phyloP scores from a whole-genome alignment of 2,329 filamentous ascomycete species.

The Cladosporium sp. region DNA sequence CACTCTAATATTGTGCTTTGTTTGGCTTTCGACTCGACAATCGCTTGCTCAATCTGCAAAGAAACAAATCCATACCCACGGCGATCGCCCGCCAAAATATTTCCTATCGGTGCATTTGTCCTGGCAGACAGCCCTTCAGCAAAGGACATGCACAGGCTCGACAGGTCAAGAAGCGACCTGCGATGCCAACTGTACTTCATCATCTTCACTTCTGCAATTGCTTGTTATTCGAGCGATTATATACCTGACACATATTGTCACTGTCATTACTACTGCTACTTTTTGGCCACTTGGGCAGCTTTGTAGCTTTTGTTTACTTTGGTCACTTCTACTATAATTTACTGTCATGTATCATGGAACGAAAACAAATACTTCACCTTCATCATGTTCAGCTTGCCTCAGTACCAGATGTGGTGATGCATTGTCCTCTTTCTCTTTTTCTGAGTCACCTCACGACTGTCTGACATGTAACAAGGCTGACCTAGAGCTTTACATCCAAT shows the following conservation, averaged over 20 bases:
- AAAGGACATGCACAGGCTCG: background rate
- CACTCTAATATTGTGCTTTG: background rate
- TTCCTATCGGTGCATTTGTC: background rate
- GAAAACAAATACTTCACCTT: background rate
- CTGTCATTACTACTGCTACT: background rate
- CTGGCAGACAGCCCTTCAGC: slow-evolving; percentile 4
- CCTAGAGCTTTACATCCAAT: too few relatives aligned
- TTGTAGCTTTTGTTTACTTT: background rate
- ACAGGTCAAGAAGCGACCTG: background rate
- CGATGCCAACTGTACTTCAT: background rate
- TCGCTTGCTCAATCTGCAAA: background rate
- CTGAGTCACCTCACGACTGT: too few relatives aligned
- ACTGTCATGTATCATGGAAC: slow-evolving; percentile 1
- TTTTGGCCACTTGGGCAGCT: background rate
- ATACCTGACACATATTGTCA: background rate
- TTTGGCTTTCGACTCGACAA: background rate
- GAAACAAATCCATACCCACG: background rate
- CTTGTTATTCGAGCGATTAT: background rate
- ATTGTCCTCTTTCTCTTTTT: too few relatives aligned
- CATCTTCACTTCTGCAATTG: background rate
- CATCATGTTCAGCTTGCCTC: background rate
- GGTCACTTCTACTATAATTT: background rate
- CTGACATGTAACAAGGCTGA: too few relatives aligned
- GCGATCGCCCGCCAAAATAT: background rate
- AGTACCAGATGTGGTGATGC: too few relatives aligned